Evolutionary conservation across 306 rosid genomes (phyloP), one percentile per base, ranked within the genome.

Genomic region (Echinosophora koreensis): DNA sequence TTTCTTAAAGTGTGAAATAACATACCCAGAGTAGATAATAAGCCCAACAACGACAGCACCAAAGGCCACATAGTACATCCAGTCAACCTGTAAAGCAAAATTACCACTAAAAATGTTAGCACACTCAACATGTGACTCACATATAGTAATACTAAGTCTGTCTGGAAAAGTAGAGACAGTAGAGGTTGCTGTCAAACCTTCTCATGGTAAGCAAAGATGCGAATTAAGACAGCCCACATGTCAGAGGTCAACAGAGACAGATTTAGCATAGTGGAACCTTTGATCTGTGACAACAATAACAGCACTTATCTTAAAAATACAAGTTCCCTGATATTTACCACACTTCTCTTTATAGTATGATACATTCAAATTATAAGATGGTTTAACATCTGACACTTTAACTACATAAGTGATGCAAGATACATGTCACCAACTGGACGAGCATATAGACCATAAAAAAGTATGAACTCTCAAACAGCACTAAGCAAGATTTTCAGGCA

Each of bases 211-310:
- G 93, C 93, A 22, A 82, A 87, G 18, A 92, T 81, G 62, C 97
- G 97, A 81, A 92, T 92, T 73, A 92, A 56, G 71, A 90, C 89
- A 0, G 97, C 83, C 95, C 97, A 92, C 97, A 92, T 92, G 85
- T 92, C 97, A 1, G 97, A 92, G 64, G 97, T 92, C 51, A 92
- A 80, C 69, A 92, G 84, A 49, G 97, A 92, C 82, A 92, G 89
- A 78, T 92, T 92, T 54, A 92, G 80, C 97, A 92, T 92, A 27
- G 97, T 88, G 14, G 97, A 87, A 41, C 97, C 97, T 52, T 82
- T 87, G 27, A 65, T 78, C 97, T 92, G 90, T 78, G n/a, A 76
- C 73, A 54, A 72, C 5, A 74, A 6, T 18, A 77, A 54, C 38
- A 80, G 10, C 73, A 3, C 60, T 69, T 49, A 65, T 6, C 32